These are phyloP conservation scores for Aspergillus affinis DNA, from an alignment of 495 filamentous ascomycete genomes.

Conservation along the genomic window DNA sequence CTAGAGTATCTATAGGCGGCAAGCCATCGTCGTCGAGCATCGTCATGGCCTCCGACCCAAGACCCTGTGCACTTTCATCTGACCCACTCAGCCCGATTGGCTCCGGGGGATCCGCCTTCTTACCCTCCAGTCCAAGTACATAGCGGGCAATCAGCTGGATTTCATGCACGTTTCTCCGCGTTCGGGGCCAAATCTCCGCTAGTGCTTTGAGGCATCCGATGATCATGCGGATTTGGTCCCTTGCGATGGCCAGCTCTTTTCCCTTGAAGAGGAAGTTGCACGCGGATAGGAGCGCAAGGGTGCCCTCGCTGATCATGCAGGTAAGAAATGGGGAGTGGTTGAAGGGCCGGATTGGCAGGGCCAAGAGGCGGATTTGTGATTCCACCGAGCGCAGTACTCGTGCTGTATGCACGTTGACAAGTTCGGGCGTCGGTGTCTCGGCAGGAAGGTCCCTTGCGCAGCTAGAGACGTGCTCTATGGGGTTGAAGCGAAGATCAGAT, in stretches of 20 bases:
- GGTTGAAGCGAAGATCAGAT: slow-evolving; percentile 31
- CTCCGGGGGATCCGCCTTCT: background rate
- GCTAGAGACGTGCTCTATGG: slow-evolving; percentile 29
- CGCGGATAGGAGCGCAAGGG: slow-evolving; percentile 30
- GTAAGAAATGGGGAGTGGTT: slow-evolving; percentile 31
- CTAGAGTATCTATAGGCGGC: slow-evolving; percentile 18
- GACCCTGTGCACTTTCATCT: background rate
- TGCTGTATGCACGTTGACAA: slow-evolving; percentile 24
- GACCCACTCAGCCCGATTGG: background rate
- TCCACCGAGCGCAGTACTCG: slow-evolving; percentile 27
- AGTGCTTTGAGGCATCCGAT: slow-evolving; percentile 34
- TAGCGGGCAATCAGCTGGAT: slow-evolving; percentile 73
- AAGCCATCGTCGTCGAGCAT: background rate
- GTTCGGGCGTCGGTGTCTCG: slow-evolving; percentile 26
- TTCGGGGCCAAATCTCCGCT: slow-evolving; percentile 36
- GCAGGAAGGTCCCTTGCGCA: slow-evolving; percentile 28
- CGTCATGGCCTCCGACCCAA: background rate
- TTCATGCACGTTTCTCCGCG: slow-evolving; percentile 68
- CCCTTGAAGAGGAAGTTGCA: slow-evolving; percentile 26
- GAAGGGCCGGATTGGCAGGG: slow-evolving; percentile 25
- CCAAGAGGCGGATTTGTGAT: slow-evolving; percentile 29
- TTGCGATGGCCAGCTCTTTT: slow-evolving; percentile 24
- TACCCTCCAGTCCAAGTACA: slow-evolving; percentile 23
- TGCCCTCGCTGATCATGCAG: slow-evolving; percentile 34
- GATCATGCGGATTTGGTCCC: slow-evolving; percentile 34